Evolutionary conservation across 768 basidiomycete genomes (phyloP).

Genomic region (Xerocomus potaroensis): DNA sequence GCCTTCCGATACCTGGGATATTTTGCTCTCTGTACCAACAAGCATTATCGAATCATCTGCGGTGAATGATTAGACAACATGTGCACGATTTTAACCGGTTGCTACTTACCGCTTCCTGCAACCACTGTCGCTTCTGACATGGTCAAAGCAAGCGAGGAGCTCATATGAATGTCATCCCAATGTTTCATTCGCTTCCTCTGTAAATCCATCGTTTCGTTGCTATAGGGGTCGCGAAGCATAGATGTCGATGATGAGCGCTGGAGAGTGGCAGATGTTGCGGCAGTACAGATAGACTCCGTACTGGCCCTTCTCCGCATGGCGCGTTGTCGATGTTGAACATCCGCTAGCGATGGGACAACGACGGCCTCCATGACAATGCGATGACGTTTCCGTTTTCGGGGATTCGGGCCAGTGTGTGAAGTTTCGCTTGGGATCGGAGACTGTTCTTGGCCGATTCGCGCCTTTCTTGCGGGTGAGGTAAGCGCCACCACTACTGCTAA

Average conservation of each 20-base stretch:
- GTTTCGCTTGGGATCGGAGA: not conserved
- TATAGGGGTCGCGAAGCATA: constrained; percentile 11
- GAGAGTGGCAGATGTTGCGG: constrained; percentile 11
- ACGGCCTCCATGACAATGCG: constrained; percentile 50
- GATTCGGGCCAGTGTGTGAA: constrained; percentile 1
- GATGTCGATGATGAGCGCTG: constrained; percentile 28
- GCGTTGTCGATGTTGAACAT: constrained; percentile 20
- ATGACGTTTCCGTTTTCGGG: constrained; percentile 43
- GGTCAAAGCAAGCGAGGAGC: constrained; percentile 14
- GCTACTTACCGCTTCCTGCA: constrained; percentile 32
- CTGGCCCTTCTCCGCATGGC: constrained; percentile 20
- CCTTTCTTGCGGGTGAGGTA: constrained; percentile 15
- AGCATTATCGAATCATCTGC: constrained; percentile 50
- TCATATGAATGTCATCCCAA: constrained; percentile 18
- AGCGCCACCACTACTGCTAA: constrained; percentile 22
- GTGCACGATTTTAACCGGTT: not conserved
- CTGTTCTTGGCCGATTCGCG: not conserved
- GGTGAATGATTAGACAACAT: constrained; percentile 1
- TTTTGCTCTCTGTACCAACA: not conserved
- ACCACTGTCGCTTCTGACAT: constrained; percentile 28
- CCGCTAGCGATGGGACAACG: constrained; percentile 39
- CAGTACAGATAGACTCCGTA: constrained; percentile 4
- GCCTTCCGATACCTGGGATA: constrained; percentile 23
- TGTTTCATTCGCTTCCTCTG: constrained; percentile 24
- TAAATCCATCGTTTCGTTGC: constrained; percentile 8